These are phyloP conservation scores for Vanilla planifolia DNA, from an alignment of 106 monocot genomes.

Conservation along the genomic window DNA sequence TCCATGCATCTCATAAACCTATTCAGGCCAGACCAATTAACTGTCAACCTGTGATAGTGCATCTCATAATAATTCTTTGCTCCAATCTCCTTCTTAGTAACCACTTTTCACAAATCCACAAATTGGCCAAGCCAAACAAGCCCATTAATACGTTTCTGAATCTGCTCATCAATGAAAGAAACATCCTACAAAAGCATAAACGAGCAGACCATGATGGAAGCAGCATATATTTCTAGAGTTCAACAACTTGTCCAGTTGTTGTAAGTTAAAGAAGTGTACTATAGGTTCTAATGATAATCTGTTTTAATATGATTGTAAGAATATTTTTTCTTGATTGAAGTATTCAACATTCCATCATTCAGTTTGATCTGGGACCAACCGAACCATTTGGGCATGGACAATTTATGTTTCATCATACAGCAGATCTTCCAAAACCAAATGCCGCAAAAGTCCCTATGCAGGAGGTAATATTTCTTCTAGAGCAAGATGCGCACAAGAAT, in stretches of 20 bases:
- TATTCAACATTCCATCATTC: neutral
- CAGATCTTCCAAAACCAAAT: neutral
- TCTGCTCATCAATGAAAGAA: neutral
- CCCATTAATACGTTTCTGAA: neutral
- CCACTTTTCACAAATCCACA: neutral
- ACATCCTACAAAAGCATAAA: neutral
- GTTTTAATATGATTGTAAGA: neutral
- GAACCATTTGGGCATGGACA: neutral
- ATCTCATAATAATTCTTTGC: neutral
- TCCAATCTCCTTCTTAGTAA: neutral
- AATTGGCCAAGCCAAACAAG: neutral
- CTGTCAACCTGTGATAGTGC: neutral
- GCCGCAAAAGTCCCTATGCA: neutral
- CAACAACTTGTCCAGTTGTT: neutral
- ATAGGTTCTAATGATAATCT: neutral
- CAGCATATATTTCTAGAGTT: neutral
- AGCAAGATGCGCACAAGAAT: neutral
- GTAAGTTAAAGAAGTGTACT: neutral
- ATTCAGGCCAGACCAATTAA: neutral
- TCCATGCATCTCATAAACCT: neutral
- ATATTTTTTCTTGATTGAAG: neutral
- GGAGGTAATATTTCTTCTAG: neutral
- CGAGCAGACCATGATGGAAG: neutral
- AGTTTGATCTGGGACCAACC: neutral
- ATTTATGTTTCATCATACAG: neutral